phyloP scores from a whole-genome alignment of 2,329 filamentous ascomycete species.

The Bipolaris cookei region DNA sequence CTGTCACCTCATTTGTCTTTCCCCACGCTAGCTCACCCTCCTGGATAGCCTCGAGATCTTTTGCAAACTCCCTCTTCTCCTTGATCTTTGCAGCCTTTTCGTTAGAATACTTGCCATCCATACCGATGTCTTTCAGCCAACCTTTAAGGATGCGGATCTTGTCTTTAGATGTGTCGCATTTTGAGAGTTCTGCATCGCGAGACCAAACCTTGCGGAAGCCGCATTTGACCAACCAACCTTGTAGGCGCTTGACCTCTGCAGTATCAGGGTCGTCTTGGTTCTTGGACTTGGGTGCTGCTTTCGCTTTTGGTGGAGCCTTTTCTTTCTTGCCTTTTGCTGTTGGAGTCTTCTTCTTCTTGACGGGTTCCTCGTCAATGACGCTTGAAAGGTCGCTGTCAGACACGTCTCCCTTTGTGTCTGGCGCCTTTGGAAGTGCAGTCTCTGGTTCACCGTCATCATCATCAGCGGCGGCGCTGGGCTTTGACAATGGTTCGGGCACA shows the following conservation, averaged over 20 bases:
- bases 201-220: conserved; percentile 92
- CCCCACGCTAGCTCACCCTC: conserved; percentile 85
- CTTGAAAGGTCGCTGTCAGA: conserved; percentile 73
- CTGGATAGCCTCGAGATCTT: conserved; percentile 83
- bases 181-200: conserved; percentile 71
- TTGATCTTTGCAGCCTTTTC: conserved; percentile 86
- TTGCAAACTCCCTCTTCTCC: conserved; percentile 81
- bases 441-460: conserved; percentile 26
- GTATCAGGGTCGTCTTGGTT: conserved; percentile 64
- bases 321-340: conserved; percentile 33
- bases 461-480: conserved; percentile 13
- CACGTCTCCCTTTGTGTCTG: conserved; percentile 27
- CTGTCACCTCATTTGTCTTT: conserved; percentile 36
- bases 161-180: conserved; percentile 72
- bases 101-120: conserved; percentile 86
- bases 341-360: conserved; percentile 56
- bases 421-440: conserved; percentile 17
- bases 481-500: conserved; percentile 17
- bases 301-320: conserved; percentile 50
- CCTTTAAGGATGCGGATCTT: conserved; percentile 82
- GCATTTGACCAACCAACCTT: conserved; percentile 86
- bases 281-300: conserved; percentile 49
- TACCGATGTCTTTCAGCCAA: conserved; percentile 82
- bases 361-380: conserved; percentile 77
- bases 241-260: conserved; percentile 84